phyloP scores from a whole-genome alignment of 495 filamentous ascomycete genomes.

The Arthonia radiata region DNA sequence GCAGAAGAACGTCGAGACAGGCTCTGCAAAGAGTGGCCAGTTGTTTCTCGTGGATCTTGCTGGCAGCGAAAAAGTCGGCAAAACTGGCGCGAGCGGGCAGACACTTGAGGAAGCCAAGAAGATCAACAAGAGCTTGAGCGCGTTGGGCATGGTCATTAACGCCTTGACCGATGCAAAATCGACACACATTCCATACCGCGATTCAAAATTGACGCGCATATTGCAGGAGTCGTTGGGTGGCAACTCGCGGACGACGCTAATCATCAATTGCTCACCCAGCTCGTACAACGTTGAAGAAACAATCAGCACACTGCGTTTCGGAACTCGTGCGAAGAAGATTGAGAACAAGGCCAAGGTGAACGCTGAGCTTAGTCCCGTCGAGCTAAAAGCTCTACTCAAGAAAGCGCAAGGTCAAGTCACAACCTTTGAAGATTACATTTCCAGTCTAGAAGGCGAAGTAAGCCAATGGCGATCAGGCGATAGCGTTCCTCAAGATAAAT shows the following conservation, averaged over 20 bases:
- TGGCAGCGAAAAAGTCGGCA: slow-evolving; percentile 94
- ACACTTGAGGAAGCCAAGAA: slow-evolving; percentile 98
- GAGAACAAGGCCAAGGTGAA: slow-evolving; percentile 99
- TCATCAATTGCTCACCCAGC: slow-evolving; percentile 95
- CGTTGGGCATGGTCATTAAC: slow-evolving; percentile 97
- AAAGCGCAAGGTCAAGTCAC: slow-evolving; percentile 79
- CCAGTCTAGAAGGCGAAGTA: slow-evolving; percentile 65
- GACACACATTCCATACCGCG: slow-evolving; percentile 87
- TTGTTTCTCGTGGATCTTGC: slow-evolving; percentile 94
- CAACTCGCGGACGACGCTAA: slow-evolving; percentile 89
- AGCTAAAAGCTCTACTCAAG: slow-evolving; percentile 73
- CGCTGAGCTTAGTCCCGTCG: slow-evolving; percentile 80
- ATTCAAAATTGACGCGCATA: slow-evolving; percentile 93
- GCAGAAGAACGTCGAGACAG: slow-evolving; percentile 94
- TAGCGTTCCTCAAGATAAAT: slow-evolving; percentile 63
- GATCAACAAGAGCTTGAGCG: slow-evolving; percentile 98
- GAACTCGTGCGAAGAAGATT: slow-evolving; percentile 91
- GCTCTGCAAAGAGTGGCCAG: slow-evolving; percentile 86
- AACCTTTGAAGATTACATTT: slow-evolving; percentile 66
- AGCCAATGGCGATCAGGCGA: slow-evolving; percentile 72
- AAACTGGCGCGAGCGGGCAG: slow-evolving; percentile 92
- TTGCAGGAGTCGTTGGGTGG: slow-evolving; percentile 89
- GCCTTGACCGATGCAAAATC: slow-evolving; percentile 94
- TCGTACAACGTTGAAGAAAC: slow-evolving; percentile 97
- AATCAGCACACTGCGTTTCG: slow-evolving; percentile 76